Evolutionary conservation across 1,139 yeast species (phyloP), one percentile per base, ranked within the genome.

Genomic region (Yamadazyma mexicana): DNA sequence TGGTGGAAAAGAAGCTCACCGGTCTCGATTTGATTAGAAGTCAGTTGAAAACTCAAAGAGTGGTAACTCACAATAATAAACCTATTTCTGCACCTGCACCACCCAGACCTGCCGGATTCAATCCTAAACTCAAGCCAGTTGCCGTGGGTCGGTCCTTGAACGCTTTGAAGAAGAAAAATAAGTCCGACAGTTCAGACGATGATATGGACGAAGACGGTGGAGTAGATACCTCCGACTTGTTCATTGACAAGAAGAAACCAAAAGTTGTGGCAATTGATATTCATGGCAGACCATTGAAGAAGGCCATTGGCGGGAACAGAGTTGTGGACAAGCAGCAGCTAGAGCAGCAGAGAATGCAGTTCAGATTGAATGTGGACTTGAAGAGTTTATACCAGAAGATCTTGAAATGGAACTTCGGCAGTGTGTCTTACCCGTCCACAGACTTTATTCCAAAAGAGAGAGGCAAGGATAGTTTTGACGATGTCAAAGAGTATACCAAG

Each of bases 71-170:
- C 45, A 26, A 37, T 10, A 17, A 33, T 3, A 49, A 47, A 24
- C 50, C 59, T 5, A 36, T 42, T 6, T 35, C 52, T 7, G 59
- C 63, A 3, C 81, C 81, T 1, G 81, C 82, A 34, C 85, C 96
- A 2, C 77, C 96, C 1, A 71, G 96, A 38, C 87, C 91, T 0
- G 79, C 95, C 1, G 97, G 96, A 0, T 91, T 88, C 61, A 86
- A 88, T 54, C 52, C 68, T 6, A 69, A 64, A 45, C n/a, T n/a
- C n/a, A 56, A 51, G 27, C 35, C 50, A 5, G 47, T 50, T 2
- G 66, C 61, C 11, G 76, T 20, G 8, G 22, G 72, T n/a, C 59
- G 69, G 22, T 69, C 74, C 0, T 36, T 48, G 35, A 68, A 69
- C 43, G 47, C 61, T 0, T 51, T 64, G 34, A 65, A 61, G 47